phyloP scores from a whole-genome alignment of 768 basidiomycete genomes.

The Trametes elegans region DNA sequence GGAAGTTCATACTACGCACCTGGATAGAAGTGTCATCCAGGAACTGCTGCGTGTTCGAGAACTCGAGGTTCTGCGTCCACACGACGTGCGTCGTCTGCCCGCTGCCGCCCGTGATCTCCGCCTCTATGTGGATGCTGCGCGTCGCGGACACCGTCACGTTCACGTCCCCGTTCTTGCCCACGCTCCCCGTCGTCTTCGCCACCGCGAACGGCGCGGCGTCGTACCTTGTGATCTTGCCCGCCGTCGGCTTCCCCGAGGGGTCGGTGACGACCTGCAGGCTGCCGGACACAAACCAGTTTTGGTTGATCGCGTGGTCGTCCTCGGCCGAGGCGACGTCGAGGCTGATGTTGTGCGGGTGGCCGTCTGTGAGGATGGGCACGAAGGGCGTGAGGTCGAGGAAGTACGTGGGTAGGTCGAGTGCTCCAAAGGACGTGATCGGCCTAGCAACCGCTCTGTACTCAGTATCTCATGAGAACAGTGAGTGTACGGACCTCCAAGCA shows the following conservation, averaged over 20 bases:
- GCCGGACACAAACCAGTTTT: slow-evolving; percentile 79
- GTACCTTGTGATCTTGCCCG: slow-evolving; percentile 62
- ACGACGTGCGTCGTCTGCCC: slow-evolving; percentile 53
- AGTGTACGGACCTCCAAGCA: slow-evolving; percentile 59
- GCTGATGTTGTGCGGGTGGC: slow-evolving; percentile 65
- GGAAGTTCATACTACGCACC: slow-evolving; percentile 25
- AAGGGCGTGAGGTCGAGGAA: slow-evolving; percentile 79
- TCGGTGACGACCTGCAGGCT: slow-evolving; percentile 67
- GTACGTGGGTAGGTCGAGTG: slow-evolving; percentile 75
- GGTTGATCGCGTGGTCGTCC: slow-evolving; percentile 57
- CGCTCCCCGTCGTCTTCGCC: slow-evolving; percentile 46
- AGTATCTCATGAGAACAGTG: not conserved
- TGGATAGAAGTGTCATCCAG: slow-evolving; percentile 44
- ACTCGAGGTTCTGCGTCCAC: slow-evolving; percentile 61
- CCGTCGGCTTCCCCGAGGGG: slow-evolving; percentile 59
- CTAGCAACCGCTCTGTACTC: slow-evolving; percentile 31
- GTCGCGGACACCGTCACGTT: slow-evolving; percentile 62
- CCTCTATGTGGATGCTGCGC: slow-evolving; percentile 56
- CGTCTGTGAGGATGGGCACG: slow-evolving; percentile 65
- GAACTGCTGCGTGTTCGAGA: slow-evolving; percentile 62
- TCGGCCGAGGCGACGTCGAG: slow-evolving; percentile 76
- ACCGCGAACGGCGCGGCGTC: slow-evolving; percentile 55
- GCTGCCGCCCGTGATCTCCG: slow-evolving; percentile 60
- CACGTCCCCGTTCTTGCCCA: slow-evolving; percentile 43
- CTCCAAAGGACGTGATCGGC: slow-evolving; percentile 75